Evolutionary conservation across 352 stramenopile genomes (phyloP), one percentile per base, ranked within the genome.

Genomic region (Pythium periplocum): DNA sequence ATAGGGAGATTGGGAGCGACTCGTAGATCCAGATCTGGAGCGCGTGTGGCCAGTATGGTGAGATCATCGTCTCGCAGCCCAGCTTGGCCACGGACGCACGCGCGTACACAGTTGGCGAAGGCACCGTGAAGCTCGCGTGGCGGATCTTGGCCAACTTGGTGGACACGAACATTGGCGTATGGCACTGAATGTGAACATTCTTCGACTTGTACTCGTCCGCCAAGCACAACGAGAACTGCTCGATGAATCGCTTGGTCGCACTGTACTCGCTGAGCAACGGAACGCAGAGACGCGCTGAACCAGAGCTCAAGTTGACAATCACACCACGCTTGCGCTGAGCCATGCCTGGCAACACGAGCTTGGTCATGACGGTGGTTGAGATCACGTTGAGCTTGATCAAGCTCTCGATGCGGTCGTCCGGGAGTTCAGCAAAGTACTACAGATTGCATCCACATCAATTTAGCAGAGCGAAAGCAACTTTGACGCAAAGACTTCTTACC

Each of bases 71-170:
- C 56, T 95, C 87, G 64, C 97, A 93, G 51, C 96, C 96, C 51
- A 99, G 86, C 57, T 93, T 95, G 41, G 76, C 85, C 45, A 98
- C 86, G 6, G 85, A 95, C 30, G 95, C 77, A 51, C 82, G 82
- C 48, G 92, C 95, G 79, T 98, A 99, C 38, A 85, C 85, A 7
- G 83, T 61, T 6, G 96, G 86, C 48, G 78, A 92, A 33, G 96
- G 95, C 51, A 98, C 93, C 63, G 91, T 93, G 57, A 98, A 83
- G 55, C 70, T 94, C 55, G 93, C 69, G 59, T 98, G 93, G 51
- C 96, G 88, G 79, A 99, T 98, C 77, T 99, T 99, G 53, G 96
- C 95, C 46, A 99, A 75, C 78, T 99, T 99, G 31, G 97, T 99
- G 37, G 96, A 96, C 55, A 99, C 96, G 61, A 99, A 99, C 77